Percentiles rank a stretch among this genome's conserved stretches.
phyloP scores from a whole-genome alignment of 148 eudicot species.

The Pharnaceum exiguum region DNA sequence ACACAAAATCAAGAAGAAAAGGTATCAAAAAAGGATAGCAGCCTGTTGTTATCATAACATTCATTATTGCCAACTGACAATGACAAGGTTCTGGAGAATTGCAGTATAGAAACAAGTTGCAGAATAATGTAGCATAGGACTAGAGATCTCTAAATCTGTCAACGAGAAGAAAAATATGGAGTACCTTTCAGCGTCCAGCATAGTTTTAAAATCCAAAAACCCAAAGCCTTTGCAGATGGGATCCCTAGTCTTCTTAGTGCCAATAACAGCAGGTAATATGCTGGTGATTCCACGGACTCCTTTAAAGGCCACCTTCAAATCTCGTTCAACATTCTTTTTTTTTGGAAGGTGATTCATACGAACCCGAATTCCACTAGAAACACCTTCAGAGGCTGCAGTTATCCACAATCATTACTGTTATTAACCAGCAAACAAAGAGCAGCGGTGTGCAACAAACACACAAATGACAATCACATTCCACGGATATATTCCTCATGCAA shows the following conservation, averaged over 20 bases:
- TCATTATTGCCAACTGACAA: too few species aligned
- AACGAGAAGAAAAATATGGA: background rate
- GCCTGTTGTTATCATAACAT: background rate
- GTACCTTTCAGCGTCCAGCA: slow-evolving; percentile 70
- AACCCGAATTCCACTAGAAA: slow-evolving; percentile 58
- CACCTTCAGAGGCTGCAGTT: slow-evolving; percentile 49
- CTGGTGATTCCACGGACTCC: slow-evolving; percentile 65
- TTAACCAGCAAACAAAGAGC: too few species aligned
- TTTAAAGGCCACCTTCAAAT: slow-evolving; percentile 68
- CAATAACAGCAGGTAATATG: slow-evolving; percentile 65
- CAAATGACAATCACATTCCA: too few species aligned
- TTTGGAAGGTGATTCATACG: slow-evolving; percentile 80
- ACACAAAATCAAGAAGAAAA: too few species aligned
- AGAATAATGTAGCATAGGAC: background rate
- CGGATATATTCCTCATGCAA: too few species aligned
- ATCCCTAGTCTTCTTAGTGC: slow-evolving; percentile 84
- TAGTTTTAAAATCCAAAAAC: slow-evolving; percentile 59
- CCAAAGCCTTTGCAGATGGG: slow-evolving; percentile 90
- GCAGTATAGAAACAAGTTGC: background rate
- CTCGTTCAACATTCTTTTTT: slow-evolving; percentile 73
- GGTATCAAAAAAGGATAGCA: background rate
- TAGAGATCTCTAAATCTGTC: background rate
- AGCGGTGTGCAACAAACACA: too few species aligned
- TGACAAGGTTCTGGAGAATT: too few species aligned
- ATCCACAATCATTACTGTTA: background rate